A percentile compares a stretch with the other conserved stretches of the same genome.
phyloP scores from a whole-genome alignment of 2,329 filamentous ascomycete genomes.

The Fusarium xyrophilum region DNA sequence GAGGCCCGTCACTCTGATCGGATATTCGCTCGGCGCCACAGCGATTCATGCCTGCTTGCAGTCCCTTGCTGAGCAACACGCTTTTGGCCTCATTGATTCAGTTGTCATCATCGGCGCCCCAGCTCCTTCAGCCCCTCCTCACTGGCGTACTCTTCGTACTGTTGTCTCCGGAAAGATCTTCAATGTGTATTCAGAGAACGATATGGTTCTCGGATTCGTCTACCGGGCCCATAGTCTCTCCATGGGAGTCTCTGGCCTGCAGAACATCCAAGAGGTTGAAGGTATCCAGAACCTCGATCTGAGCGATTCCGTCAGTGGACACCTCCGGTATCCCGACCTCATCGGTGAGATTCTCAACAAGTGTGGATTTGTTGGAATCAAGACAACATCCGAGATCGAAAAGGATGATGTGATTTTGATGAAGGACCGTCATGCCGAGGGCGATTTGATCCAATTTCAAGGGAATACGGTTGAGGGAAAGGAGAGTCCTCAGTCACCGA shows the following conservation, averaged over 20 bases:
- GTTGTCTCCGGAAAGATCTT: slow-evolving; percentile 84
- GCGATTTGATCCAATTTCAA: slow-evolving; percentile 44
- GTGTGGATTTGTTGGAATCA: slow-evolving; percentile 59
- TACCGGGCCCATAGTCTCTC: slow-evolving; percentile 86
- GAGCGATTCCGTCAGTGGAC: slow-evolving; percentile 60
- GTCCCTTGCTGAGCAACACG: slow-evolving; percentile 75
- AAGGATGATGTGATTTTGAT: slow-evolving; percentile 59
- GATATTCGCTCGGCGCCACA: slow-evolving; percentile 81
- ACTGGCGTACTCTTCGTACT: slow-evolving; percentile 79
- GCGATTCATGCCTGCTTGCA: slow-evolving; percentile 85
- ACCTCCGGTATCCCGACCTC: slow-evolving; percentile 60
- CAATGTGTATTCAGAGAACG: slow-evolving; percentile 87
- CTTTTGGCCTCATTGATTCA: slow-evolving; percentile 84
- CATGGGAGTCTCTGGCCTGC: slow-evolving; percentile 82
- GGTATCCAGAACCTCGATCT: slow-evolving; percentile 67
- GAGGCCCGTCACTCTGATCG: slow-evolving; percentile 78
- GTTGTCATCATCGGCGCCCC: slow-evolving; percentile 85
- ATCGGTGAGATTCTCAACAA: slow-evolving; percentile 59
- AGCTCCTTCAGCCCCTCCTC: slow-evolving; percentile 71
- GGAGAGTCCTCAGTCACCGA: slow-evolving; percentile 17
- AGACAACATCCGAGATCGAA: slow-evolving; percentile 56
- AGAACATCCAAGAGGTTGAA: slow-evolving; percentile 71
- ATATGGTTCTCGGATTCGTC: slow-evolving; percentile 85
- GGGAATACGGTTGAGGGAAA: slow-evolving; percentile 18
- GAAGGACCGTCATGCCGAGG: slow-evolving; percentile 49